These are phyloP conservation scores for Neostapfia colusana DNA, from an alignment of 176 grass and related monocot species.

Conservation along the genomic window DNA sequence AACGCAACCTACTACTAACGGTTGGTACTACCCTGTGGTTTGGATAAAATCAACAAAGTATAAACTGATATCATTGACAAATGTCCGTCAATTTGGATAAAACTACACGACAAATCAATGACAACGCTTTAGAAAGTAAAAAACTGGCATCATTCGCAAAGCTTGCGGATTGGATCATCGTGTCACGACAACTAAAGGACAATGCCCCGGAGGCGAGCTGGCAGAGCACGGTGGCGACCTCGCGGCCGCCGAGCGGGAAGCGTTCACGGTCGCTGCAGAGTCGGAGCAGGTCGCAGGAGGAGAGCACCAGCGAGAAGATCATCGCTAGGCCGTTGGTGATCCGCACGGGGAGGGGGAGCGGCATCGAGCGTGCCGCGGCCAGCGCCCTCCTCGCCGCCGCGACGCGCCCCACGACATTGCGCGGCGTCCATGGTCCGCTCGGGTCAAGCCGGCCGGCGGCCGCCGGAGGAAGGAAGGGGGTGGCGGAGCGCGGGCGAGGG, in stretches of 20 bases:
- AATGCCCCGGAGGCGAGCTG: constrained; percentile 40
- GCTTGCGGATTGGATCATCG: neutral
- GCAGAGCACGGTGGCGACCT: constrained; percentile 51
- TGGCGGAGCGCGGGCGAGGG: constrained; percentile 13
- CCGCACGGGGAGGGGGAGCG: constrained; percentile 32
- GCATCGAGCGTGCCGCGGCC: constrained; percentile 7
- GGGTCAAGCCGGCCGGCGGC: neutral
- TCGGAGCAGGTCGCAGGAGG: constrained; percentile 58
- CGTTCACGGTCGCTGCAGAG: constrained; percentile 55
- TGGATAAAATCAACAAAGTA: neutral
- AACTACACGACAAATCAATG: constrained; percentile 11
- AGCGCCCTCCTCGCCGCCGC: constrained; percentile 36
- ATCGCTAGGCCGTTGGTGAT: constrained; percentile 45
- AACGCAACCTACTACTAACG: neutral
- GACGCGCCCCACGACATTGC: constrained; percentile 30
- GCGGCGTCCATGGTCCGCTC: constrained; percentile 27
- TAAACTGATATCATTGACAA: neutral
- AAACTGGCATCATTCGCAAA: neutral
- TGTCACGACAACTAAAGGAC: constrained; percentile 12
- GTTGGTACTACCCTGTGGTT: neutral
- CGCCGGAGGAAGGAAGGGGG: neutral
- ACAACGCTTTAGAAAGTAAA: neutral
- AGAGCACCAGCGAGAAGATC: constrained; percentile 49
- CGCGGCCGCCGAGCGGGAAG: constrained; percentile 51
- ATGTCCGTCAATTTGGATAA: neutral